These are phyloP conservation scores for Lyophyllum decastes DNA, from an alignment of 768 basidiomycete species.

Conservation along the genomic window DNA sequence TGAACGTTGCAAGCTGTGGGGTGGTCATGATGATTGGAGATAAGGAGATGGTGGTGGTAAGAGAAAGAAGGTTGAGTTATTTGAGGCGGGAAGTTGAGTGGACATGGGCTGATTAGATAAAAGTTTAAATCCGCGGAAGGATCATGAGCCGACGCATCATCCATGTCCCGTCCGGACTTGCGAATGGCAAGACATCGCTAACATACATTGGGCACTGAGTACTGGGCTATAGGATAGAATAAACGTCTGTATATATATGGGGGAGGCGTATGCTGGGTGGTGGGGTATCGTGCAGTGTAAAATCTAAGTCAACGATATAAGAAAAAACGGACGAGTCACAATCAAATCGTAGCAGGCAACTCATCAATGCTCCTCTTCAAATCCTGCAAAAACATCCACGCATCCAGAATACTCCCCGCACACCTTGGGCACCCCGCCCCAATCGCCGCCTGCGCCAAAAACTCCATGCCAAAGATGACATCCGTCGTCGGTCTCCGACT, in stretches of 20 bases:
- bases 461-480: slow-evolving; percentile 60
- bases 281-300: too few species aligned
- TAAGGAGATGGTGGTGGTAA: neutral
- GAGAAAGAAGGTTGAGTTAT: slow-evolving; percentile 10
- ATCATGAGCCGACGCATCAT: slow-evolving; percentile 6
- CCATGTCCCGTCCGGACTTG: neutral
- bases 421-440: slow-evolving; percentile 62
- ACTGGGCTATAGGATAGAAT: too few species aligned
- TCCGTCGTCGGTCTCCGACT: slow-evolving; percentile 54
- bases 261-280: too few species aligned
- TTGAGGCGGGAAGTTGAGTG: slow-evolving; percentile 4
- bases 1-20: slow-evolving; percentile 84
- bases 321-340: neutral
- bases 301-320: neutral
- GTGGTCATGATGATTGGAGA: slow-evolving; percentile 51
- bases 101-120: slow-evolving; percentile 8
- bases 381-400: slow-evolving; percentile 53
- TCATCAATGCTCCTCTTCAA: slow-evolving; percentile 62
- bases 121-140: slow-evolving; percentile 16
- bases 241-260: too few species aligned
- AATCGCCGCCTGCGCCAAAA: slow-evolving; percentile 53
- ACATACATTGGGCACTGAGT: too few species aligned
- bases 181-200: neutral
- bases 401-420: slow-evolving; percentile 64
- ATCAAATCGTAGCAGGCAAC: slow-evolving; percentile 34